Evolutionary conservation across 495 filamentous ascomycete species (phyloP).

Genomic region (Talaromyces stipitatus): DNA sequence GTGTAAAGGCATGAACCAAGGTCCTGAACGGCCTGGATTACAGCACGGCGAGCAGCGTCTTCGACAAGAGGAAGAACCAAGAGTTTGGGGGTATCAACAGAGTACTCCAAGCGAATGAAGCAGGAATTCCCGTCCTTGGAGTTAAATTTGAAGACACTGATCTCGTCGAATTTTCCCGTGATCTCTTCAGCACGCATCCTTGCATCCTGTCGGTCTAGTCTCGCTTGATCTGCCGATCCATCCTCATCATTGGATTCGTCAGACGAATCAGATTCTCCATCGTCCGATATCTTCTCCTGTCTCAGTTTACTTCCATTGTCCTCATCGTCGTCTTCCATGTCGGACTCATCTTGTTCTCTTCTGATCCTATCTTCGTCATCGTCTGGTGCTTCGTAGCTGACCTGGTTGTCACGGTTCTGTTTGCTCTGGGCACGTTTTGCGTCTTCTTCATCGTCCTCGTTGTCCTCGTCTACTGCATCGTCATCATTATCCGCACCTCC

Average conservation of each 20-base stretch:
- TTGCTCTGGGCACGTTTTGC: conserved; percentile 71
- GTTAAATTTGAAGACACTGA: conserved; percentile 76
- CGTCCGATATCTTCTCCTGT: conserved; percentile 14
- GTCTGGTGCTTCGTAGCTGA: conserved; percentile 85
- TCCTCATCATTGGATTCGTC: conserved; percentile 31
- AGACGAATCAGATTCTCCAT: conserved; percentile 21
- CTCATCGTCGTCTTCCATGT: conserved; percentile 40
- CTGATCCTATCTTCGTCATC: conserved; percentile 79
- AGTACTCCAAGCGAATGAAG: conserved; percentile 77
- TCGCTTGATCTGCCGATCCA: conserved; percentile 13
- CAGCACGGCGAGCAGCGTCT: conserved; percentile 59
- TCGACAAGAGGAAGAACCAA: conserved; percentile 88
- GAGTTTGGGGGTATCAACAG: conserved; percentile 74
- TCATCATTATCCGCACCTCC: conserved; percentile 46
- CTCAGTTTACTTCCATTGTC: conserved; percentile 19
- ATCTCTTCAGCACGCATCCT: conserved; percentile 58
- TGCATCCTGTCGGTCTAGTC: conserved; percentile 22
- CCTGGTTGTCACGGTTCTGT: conserved; percentile 66
- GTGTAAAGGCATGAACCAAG: conserved; percentile 66
- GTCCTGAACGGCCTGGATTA: conserved; percentile 79
- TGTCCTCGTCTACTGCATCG: conserved; percentile 62
- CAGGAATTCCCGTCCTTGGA: conserved; percentile 64
- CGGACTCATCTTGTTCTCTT: conserved; percentile 29
- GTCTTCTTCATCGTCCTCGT: conserved; percentile 76
- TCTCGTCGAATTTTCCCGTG: conserved; percentile 53